phyloP scores from a whole-genome alignment of 163 green algal species.

The Scenedesmus sp. region DNA sequence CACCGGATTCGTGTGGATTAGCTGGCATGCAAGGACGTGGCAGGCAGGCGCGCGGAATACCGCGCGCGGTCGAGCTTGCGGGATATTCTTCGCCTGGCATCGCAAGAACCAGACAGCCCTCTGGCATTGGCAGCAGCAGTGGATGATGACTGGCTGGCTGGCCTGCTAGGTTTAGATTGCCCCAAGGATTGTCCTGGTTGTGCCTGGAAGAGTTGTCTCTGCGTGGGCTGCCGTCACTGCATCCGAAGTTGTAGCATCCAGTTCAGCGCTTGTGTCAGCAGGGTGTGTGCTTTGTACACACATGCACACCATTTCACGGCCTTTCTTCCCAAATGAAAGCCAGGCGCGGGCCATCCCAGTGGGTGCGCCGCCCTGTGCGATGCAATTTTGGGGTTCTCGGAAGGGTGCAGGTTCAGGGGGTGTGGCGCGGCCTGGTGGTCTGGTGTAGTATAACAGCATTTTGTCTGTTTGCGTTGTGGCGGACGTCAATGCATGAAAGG shows the following conservation, averaged over 20 bases:
- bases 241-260: neutral
- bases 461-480: neutral
- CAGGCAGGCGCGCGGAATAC: neutral
- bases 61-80: neutral
- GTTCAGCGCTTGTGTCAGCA: neutral
- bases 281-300: neutral
- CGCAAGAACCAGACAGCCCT: neutral
- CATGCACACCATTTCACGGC: neutral
- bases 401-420: neutral
- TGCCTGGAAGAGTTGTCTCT: neutral
- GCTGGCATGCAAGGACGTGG: neutral
- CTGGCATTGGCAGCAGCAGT: neutral
- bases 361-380: neutral
- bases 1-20: neutral
- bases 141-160: neutral
- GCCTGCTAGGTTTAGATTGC: neutral
- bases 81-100: neutral
- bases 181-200: neutral
- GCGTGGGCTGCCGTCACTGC: neutral
- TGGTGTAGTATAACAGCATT: neutral
- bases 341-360: neutral
- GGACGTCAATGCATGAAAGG: neutral
- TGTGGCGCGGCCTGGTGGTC: neutral
- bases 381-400: neutral
- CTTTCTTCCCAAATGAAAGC: slow-evolving; percentile 9